Conservation (phyloP, 768 basidiomycete species). For the Epithele typhae region DNA sequence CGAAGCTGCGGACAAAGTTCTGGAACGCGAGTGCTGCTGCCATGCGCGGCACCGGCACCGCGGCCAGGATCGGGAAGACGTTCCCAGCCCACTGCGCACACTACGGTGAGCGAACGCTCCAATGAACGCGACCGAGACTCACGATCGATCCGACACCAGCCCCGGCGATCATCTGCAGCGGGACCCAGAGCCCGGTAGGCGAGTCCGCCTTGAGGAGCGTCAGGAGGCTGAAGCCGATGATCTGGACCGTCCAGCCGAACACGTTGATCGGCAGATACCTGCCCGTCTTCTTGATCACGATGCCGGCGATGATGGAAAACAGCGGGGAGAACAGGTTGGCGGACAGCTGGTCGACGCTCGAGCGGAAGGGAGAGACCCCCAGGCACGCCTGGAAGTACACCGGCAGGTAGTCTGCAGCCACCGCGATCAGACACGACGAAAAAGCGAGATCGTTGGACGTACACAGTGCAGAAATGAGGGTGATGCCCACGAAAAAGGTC, state of each 20-base stretch:
- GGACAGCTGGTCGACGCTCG: constrained; percentile 33
- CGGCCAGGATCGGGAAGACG: constrained; percentile 10
- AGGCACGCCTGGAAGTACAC: constrained; percentile 43
- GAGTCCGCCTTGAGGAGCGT: constrained; percentile 24
- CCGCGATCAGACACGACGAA: background rate
- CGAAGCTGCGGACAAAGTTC: constrained; percentile 22
- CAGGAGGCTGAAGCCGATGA: constrained; percentile 34
- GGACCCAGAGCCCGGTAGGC: constrained; percentile 13
- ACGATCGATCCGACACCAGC: constrained; percentile 28
- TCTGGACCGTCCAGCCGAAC: constrained; percentile 31
- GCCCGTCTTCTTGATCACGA: constrained; percentile 23
- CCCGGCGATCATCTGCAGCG: constrained; percentile 23
- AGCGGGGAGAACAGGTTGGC: constrained; percentile 32
- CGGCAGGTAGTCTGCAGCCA: constrained; percentile 31
- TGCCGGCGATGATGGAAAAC: constrained; percentile 31
- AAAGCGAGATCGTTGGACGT: constrained; percentile 2
- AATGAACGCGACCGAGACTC: background rate
- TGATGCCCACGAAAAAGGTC: constrained; percentile 20
- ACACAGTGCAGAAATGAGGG: constrained; percentile 21
- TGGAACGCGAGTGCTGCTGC: constrained; percentile 34
- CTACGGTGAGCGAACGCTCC: background rate
- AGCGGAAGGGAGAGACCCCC: constrained; percentile 30
- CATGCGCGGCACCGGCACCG: constrained; percentile 26
- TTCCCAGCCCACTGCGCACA: constrained; percentile 9
- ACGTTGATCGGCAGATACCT: constrained; percentile 31